phyloP scores from a whole-genome alignment of 441 rosid genomes.

The Flueggea neowawraea region DNA sequence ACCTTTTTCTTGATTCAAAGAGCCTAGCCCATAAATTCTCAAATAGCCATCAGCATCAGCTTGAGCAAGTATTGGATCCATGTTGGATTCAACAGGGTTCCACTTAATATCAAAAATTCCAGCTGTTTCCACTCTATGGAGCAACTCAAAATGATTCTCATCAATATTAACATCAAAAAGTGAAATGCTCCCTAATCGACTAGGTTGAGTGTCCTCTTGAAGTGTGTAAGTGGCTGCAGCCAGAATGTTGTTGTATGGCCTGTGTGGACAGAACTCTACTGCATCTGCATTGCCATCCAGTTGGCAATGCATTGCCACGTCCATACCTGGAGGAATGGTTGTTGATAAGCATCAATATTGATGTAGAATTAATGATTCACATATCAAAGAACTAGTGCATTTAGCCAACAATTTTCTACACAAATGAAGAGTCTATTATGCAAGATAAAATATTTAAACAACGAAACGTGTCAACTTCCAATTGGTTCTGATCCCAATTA shows the following conservation, averaged over 20 bases:
- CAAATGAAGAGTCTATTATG: too few species aligned
- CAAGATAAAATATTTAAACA: too few species aligned
- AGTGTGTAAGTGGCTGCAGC: constrained; percentile 84
- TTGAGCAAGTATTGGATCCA: constrained; percentile 63
- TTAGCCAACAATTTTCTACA: too few species aligned
- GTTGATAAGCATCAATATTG: too few species aligned
- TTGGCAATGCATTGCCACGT: constrained; percentile 58
- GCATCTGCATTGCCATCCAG: constrained; percentile 83
- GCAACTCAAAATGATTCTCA: constrained; percentile 33
- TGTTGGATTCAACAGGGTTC: constrained; percentile 43
- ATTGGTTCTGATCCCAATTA: too few species aligned
- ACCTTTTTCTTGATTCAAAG: constrained; percentile 21
- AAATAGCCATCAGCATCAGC: constrained; percentile 85
- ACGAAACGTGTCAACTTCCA: too few species aligned
- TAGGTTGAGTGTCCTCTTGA: constrained; percentile 68
- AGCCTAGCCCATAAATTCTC: constrained; percentile 48
- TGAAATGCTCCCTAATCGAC: constrained; percentile 71
- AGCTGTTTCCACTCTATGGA: constrained; percentile 48
- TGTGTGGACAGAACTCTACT: constrained; percentile 78
- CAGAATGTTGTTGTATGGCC: constrained; percentile 36
- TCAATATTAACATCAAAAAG: constrained; percentile 62
- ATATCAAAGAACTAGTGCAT: too few species aligned
- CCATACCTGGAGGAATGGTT: constrained; percentile 37
- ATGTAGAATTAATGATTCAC: too few species aligned
- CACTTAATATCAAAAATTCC: constrained; percentile 80